Evolutionary conservation across 176 grass and related monocot genomes (phyloP).

Genomic region (Otatea glauca): DNA sequence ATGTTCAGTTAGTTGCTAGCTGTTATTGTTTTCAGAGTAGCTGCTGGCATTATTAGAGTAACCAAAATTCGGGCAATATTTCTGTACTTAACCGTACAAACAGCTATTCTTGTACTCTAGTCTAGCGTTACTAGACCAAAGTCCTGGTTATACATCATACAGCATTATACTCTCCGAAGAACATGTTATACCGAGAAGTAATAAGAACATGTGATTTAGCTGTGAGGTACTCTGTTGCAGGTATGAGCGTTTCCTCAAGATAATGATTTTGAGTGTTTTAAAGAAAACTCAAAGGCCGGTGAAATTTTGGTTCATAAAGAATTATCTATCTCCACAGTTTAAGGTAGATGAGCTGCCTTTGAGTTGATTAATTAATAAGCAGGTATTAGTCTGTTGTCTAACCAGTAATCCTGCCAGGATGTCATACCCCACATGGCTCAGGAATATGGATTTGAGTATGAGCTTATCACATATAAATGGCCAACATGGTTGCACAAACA

Average conservation of each 20-base stretch:
- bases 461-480: constrained; percentile 98
- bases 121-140: constrained; percentile 31
- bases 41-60: constrained; percentile 1
- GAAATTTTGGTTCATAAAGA: constrained; percentile 99
- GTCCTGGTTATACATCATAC: constrained; percentile 15
- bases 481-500: constrained; percentile 99
- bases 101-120: constrained; percentile 11
- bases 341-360: constrained; percentile 64
- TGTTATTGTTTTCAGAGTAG: constrained; percentile 20
- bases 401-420: constrained; percentile 61
- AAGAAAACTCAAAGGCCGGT: constrained; percentile 91
- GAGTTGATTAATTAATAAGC: constrained; percentile 40
- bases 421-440: constrained; percentile 95
- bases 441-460: constrained; percentile 92
- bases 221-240: constrained; percentile 52
- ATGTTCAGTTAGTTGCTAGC: constrained; percentile 28
- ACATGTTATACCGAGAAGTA: constrained; percentile 4
- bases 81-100: not conserved
- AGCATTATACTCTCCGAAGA: constrained; percentile 15
- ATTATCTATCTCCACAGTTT: constrained; percentile 99
- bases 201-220: constrained; percentile 39
- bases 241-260: constrained; percentile 98
- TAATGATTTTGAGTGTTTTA: constrained; percentile 98
- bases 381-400: constrained; percentile 36
- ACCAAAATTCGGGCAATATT: constrained; percentile 32